Evolutionary conservation across 2,329 filamentous ascomycete species (phyloP), one percentile per base, ranked within the genome.

Genomic region (Fusarium anguioides): DNA sequence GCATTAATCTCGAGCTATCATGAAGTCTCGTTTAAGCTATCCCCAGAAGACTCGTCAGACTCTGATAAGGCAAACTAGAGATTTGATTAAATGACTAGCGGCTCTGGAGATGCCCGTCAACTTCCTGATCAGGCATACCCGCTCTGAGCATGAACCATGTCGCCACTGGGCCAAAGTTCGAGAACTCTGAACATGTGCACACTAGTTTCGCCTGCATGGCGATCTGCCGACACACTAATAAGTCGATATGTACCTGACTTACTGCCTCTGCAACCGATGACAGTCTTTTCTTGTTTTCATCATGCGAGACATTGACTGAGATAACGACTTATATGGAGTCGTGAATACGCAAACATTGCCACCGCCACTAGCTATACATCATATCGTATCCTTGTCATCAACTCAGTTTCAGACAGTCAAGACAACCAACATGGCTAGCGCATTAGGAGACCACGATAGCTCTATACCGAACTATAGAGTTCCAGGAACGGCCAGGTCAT

Each of bases 101-200:
- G 50, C 59, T 64, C 21, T 48, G 15, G 51, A 47, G 29, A 63
- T 63, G 60, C 45, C 44, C 59, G 60, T 50, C 44, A 63, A 63
- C 60, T 63, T 63, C 60, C 60, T 64, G 27, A 51, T 63, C 60
- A 63, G 60, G 59, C 36, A 63, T 63, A 50, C 60, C 59, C 60
- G 60, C 39, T 18, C 55, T 31, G 61, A 36, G 44, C 37, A 45
- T 64, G 31, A 63, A 63, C 60, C 60, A 39, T 58, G 60, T 56
- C 50, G 60, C 60, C 60, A 63, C 60, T 50, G 58, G 35, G 35
- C 41, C n/a, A 41, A 20, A 62, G 58, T 61, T 61, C 58, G 36
- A 33, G 58, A 61, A 42, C 35, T 50, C 23, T 29, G 47, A 50
- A 61, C 58, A 35, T 31, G 55, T 60, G 26, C 42, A 20, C 47